Evolutionary conservation across 208 protist genomes (phyloP).

Genomic region (Porcisia hertigi): DNA sequence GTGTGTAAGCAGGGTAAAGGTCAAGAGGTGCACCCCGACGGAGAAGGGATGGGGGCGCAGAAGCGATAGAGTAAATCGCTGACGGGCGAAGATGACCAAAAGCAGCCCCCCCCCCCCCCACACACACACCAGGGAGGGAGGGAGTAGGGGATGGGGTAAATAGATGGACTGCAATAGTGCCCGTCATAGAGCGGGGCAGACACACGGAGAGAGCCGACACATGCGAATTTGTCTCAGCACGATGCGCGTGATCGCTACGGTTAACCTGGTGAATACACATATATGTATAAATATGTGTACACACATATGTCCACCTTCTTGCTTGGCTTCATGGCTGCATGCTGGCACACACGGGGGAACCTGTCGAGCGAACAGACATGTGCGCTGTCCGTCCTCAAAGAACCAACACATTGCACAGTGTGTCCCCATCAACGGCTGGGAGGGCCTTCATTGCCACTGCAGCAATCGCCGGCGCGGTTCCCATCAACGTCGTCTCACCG

Average conservation of each 20-base stretch:
- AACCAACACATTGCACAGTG: conserved; percentile 51
- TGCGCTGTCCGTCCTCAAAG: conserved; percentile 15
- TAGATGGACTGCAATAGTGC: background rate
- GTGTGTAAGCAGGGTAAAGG: background rate
- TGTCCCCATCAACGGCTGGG: conserved; percentile 3
- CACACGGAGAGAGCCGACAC: background rate
- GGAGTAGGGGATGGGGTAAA: background rate
- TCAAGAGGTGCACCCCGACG: background rate
- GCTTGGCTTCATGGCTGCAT: background rate
- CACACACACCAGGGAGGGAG: background rate
- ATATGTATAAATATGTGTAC: background rate
- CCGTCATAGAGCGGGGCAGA: background rate
- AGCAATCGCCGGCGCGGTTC: conserved; percentile 19
- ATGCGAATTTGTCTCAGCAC: background rate
- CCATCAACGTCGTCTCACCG: conserved; percentile 4
- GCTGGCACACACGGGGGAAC: background rate
- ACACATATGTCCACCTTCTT: background rate
- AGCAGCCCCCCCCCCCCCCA: background rate
- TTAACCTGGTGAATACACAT: background rate
- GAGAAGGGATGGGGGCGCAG: too few species aligned
- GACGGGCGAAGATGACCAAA: too few species aligned
- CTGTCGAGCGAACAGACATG: background rate
- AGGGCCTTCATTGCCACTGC: conserved; percentile 20
- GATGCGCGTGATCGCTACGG: too few species aligned
- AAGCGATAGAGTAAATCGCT: too few species aligned